Evolutionary conservation across 176 grass and related monocot species (phyloP).

Genomic region (Aegilops speltoides): DNA sequence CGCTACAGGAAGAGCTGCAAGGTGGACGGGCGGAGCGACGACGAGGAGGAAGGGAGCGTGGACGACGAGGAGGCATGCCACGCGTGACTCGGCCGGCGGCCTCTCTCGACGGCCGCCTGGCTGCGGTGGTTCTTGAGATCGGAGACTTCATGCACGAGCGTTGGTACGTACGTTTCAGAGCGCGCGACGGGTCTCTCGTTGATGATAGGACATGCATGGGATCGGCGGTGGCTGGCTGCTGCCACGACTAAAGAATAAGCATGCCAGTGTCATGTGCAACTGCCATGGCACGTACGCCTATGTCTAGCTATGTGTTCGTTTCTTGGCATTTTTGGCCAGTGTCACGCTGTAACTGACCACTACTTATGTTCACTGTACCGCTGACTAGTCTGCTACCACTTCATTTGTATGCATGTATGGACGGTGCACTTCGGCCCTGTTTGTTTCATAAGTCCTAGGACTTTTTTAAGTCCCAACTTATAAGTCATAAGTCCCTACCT

Average conservation of each 20-base stretch:
- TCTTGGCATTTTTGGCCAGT: constrained; percentile 32
- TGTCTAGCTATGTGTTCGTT: neutral
- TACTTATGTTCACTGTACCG: neutral
- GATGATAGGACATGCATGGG: constrained; percentile 44
- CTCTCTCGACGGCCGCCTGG: neutral
- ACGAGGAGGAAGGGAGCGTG: constrained; percentile 13
- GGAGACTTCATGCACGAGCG: constrained; percentile 12
- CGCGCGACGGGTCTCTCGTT: constrained; percentile 25
- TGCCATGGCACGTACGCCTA: neutral
- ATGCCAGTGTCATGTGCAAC: neutral
- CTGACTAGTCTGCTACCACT: neutral
- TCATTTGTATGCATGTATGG: neutral
- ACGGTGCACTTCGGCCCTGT: neutral
- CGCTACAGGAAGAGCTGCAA: constrained; percentile 50
- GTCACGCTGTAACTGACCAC: constrained; percentile 39
- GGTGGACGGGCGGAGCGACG: constrained; percentile 48
- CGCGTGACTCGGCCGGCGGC: neutral
- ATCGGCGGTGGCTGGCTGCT: neutral
- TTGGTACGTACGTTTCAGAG: neutral
- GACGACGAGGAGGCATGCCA: neutral
- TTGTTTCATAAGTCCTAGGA: too few relatives aligned
- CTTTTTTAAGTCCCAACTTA: too few relatives aligned
- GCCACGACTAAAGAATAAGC: constrained; percentile 37
- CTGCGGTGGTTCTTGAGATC: constrained; percentile 34
- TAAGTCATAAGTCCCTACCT: too few relatives aligned